Conservation (phyloP, 345 rosid species). For the Tarenaya hassleriana region DNA sequence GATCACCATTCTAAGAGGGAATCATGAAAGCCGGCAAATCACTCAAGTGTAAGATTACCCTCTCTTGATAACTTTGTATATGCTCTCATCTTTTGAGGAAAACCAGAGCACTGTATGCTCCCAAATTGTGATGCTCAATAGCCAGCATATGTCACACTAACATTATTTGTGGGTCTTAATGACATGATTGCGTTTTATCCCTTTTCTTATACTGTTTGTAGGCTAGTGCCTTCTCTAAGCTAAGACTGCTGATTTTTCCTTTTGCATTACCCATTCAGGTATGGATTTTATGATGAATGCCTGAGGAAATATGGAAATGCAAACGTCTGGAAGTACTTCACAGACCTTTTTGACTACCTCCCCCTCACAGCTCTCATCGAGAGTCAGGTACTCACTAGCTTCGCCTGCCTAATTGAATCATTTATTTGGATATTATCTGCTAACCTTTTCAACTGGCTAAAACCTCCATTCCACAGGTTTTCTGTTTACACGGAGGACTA, state of each 20-base stretch:
- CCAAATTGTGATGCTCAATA: no score
- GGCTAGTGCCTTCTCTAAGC: not conserved
- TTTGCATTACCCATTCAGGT: slow-evolving; percentile 19
- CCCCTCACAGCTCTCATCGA: slow-evolving; percentile 93
- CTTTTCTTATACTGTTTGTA: no score
- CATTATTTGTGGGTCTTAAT: no score
- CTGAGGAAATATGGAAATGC: slow-evolving; percentile 53
- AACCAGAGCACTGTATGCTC: no score
- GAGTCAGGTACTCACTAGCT: slow-evolving; percentile 58
- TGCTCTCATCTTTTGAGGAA: no score
- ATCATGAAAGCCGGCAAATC: slow-evolving; percentile 98
- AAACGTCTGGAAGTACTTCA: slow-evolving; percentile 88
- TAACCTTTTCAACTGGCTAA: slow-evolving; percentile 1
- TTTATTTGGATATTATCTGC: not conserved
- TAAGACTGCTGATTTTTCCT: not conserved
- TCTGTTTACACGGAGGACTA: slow-evolving; percentile 90
- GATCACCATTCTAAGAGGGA: slow-evolving; percentile 90
- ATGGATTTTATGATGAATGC: slow-evolving; percentile 37
- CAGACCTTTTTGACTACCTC: slow-evolving; percentile 88
- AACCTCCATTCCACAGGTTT: slow-evolving; percentile 35
- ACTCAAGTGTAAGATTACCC: slow-evolving; percentile 99
- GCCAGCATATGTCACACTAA: no score
- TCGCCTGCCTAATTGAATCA: not conserved
- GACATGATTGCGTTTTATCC: no score
- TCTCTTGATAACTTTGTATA: no score